phyloP scores from a whole-genome alignment of 352 stramenopile genomes.

The Phytopythium vexans region DNA sequence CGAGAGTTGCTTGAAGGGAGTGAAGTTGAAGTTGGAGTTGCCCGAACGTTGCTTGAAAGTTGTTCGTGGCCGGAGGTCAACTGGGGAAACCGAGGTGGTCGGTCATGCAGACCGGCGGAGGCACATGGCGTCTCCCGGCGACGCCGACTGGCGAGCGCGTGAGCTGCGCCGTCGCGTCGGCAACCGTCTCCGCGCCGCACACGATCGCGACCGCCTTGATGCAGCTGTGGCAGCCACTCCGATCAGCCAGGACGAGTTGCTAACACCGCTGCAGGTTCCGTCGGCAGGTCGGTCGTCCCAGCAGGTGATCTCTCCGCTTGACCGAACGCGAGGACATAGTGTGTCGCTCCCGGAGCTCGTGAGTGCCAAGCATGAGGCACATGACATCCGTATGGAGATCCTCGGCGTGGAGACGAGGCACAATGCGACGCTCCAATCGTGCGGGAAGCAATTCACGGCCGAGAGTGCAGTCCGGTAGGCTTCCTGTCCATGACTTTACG shows the following conservation, averaged over 20 bases:
- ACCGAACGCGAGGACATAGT: neutral
- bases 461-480: slow-evolving; percentile 47
- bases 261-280: neutral
- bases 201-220: neutral
- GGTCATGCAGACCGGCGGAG: slow-evolving; percentile 7
- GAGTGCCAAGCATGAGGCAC: slow-evolving; percentile 34
- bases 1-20: slow-evolving; percentile 29
- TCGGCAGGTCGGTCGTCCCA: neutral
- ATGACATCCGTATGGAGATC: slow-evolving; percentile 50
- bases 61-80: neutral
- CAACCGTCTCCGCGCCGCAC: slow-evolving; percentile 25
- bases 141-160: slow-evolving; percentile 30
- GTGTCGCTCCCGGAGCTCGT: slow-evolving; percentile 35
- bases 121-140: neutral
- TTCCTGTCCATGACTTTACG: neutral
- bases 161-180: slow-evolving; percentile 47
- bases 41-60: slow-evolving; percentile 30
- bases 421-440: slow-evolving; percentile 34
- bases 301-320: too few relatives aligned
- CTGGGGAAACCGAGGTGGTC: neutral
- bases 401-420: slow-evolving; percentile 47
- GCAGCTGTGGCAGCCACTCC: neutral
- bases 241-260: too few relatives aligned
- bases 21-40: slow-evolving; percentile 25
- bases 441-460: slow-evolving; percentile 52